Base-by-base conservation (phyloP, 1,284 basidiomycete genomes). In the Ganoderma multipileum region DNA sequence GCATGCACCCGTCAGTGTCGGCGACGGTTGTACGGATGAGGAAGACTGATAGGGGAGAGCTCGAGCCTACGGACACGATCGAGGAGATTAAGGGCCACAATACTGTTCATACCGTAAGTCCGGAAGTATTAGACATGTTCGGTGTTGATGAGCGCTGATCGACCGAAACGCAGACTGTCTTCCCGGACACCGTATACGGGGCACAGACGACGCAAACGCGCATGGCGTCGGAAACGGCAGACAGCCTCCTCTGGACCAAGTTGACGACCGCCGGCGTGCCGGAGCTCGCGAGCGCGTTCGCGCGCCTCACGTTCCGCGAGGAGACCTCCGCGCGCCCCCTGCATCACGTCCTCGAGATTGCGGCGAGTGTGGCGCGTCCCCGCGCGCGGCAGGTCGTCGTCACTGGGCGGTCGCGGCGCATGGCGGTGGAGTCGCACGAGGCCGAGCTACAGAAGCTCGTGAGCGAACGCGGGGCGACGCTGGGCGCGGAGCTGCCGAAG, bases 211-310 rank as follows among this genome's bases (percentile, higher is more conserved):
- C 92, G 1, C 84, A 90, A 73, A 89, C 84, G 7, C 84, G 87
- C 30, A 78, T 94, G 20, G 85, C 85, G n/a, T 94, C 91, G 0
- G 87, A 91, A 39, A 91, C 91, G 1, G 92, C 92, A 2, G 94
- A 95, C 76, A 87, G 89, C 74, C 64, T 94, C 36, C 74, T 86
- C 14, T 94, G 92, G 93, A 81, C 83, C 0, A 83, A 83, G 8
- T 90, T 87, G 72, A 81, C 87, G 1, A 72, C 78, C 9, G 71
- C 60, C 33, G 68, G 69, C 44, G 80, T 76, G 47, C 75, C 79
- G 26, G 76, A 71, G 2, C 78, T 83, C 65, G 74, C 76, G n/a
- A 68, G 76, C 0, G 86, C 89, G 7, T 81, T 90, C 18, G 79
- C 85, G 9, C 84, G 92, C 61, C 83, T 94, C 64, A 77, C 80